Base-by-base conservation (phyloP, 192 early-diverging fungal genomes). In the Coemansia sp. region DNA sequence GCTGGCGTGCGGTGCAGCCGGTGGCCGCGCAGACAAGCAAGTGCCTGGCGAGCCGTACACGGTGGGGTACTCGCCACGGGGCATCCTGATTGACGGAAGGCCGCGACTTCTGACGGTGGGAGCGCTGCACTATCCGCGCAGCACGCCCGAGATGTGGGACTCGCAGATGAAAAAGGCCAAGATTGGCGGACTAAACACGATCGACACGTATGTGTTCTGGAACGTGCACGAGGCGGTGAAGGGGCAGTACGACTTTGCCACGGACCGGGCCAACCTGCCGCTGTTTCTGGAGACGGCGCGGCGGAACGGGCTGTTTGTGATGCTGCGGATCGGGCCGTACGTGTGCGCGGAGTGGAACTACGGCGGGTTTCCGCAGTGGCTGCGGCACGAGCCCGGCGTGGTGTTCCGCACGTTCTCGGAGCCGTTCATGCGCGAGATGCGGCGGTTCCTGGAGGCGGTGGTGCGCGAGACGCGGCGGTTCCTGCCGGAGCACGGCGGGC, bases 191-290 rank as follows among this genome's bases (percentile, higher is more conserved):
- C 61, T 83, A 46, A 83, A 83, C 57, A 73, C 74, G 34, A 80
- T 86, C 60, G 83, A 84, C 47, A 84, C 83, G 4, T 83, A 84
- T 35, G 85, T 86, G 21, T 84, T 84, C 52, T 86, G 85, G 85
- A 83, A 83, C 66, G 64, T 82, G 27, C 83, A 86, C 49, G 85
- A 86, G 58, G 51, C 58, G 14, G 51, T 14, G 17, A 67, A 79
- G 52, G 80, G 83, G 37, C 14, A 54, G 3, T 82, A 77, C 45
- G 82, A 86, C 52, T 86, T 84, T 58, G 53, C 64, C 8, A 80
- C 76, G 14, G 81, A 76, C 46, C 73, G 64, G 8, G 60, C 64
- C 46, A 80, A 85, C 60, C 70, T 83, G 0, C 75, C 80, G 10
- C 50, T 71, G 21, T 85, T 85, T 30, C 53, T 86, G 4, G 45